Conservation (phyloP, 2,329 filamentous ascomycete species). For the Knoxdaviesia proteae region DNA sequence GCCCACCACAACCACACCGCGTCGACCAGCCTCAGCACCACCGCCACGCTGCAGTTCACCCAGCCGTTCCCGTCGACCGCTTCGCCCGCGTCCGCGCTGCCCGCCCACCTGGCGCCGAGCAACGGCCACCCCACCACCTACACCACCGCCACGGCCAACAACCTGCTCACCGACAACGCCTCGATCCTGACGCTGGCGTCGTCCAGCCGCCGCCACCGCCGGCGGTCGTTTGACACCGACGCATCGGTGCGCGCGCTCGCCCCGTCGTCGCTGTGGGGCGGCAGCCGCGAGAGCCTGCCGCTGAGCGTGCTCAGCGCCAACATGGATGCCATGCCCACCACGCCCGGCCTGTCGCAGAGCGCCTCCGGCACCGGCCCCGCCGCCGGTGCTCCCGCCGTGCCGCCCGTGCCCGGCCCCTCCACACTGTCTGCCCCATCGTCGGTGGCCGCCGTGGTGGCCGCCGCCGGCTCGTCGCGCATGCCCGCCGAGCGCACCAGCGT, state of each 20-base stretch:
- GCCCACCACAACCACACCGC: constrained; percentile 16
- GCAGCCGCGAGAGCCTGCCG: constrained; percentile 59
- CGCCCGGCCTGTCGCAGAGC: constrained; percentile 32
- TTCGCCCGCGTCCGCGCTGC: constrained; percentile 51
- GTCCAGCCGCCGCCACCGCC: constrained; percentile 56
- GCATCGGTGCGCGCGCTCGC: constrained; percentile 71
- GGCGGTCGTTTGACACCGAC: constrained; percentile 67
- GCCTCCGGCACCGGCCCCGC: constrained; percentile 9
- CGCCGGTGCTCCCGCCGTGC: not conserved
- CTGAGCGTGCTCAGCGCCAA: constrained; percentile 59
- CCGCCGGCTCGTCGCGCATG: constrained; percentile 2
- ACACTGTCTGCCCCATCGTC: constrained; percentile 7
- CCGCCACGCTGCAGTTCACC: constrained; percentile 29
- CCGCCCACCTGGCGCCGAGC: constrained; percentile 40
- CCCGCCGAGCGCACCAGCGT: constrained; percentile 52
- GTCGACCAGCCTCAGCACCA: constrained; percentile 11
- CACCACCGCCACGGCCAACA: constrained; percentile 59
- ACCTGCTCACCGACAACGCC: constrained; percentile 64
- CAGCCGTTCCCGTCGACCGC: constrained; percentile 39
- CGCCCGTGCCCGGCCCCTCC: not conserved
- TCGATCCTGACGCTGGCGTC: constrained; percentile 72
- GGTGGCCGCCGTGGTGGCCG: not conserved
- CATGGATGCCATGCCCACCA: constrained; percentile 25
- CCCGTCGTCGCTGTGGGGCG: constrained; percentile 63
- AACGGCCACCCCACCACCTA: constrained; percentile 49